phyloP scores from a whole-genome alignment of 441 rosid genomes.

The Isatis lusitanica region DNA sequence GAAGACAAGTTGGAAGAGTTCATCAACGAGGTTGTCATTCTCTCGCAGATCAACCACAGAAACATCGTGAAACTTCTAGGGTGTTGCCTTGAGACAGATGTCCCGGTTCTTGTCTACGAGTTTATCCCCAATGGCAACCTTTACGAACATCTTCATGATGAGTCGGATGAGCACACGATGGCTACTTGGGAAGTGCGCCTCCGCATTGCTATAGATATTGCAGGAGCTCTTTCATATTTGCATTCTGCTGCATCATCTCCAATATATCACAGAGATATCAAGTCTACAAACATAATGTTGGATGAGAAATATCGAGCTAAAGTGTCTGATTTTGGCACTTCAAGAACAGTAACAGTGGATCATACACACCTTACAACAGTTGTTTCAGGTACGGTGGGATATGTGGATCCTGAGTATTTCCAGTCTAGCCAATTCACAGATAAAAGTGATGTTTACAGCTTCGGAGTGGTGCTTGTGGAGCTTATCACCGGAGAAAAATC shows the following conservation, averaged over 20 bases:
- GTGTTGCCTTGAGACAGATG: constrained; percentile 45
- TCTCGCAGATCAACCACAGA: constrained; percentile 11
- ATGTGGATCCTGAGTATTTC: constrained; percentile 8
- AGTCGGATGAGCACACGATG: background rate
- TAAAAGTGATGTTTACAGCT: constrained; percentile 34
- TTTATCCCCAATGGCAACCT: constrained; percentile 19
- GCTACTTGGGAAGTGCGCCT: constrained; percentile 13
- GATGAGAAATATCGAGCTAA: constrained; percentile 7
- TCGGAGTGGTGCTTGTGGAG: background rate
- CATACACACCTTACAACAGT: background rate
- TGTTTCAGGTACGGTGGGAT: constrained; percentile 4
- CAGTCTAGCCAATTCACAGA: constrained; percentile 62
- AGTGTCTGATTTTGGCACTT: constrained; percentile 4
- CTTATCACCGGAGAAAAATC: background rate
- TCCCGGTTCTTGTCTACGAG: constrained; percentile 40
- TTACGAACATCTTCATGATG: constrained; percentile 12
- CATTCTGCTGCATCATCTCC: constrained; percentile 12
- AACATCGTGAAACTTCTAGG: constrained; percentile 41
- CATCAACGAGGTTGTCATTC: constrained; percentile 17
- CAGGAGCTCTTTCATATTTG: constrained; percentile 16
- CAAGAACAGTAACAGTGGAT: constrained; percentile 1
- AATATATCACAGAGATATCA: constrained; percentile 7
- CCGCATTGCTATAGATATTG: constrained; percentile 22
- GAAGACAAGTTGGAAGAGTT: constrained; percentile 22
- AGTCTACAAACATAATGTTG: constrained; percentile 18